Conservation (phyloP, 1,284 basidiomycete genomes). For the Veloporphyrellus conicus region DNA sequence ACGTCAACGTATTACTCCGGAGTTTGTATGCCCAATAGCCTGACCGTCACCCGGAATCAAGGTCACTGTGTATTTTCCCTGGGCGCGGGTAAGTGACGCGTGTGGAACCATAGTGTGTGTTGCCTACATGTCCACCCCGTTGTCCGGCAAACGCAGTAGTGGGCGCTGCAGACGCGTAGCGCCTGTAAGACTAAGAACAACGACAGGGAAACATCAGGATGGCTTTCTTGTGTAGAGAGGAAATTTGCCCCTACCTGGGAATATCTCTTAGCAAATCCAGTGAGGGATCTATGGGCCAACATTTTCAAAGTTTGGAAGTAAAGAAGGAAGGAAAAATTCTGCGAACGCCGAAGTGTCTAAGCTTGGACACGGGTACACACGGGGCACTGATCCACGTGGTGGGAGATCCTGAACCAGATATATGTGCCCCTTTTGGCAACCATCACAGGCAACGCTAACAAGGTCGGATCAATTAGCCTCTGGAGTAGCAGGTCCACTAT, state of each 20-base stretch:
- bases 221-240: constrained; percentile 9
- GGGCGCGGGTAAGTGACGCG: constrained; percentile 7
- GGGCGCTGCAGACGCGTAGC: constrained; percentile 69
- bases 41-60: constrained; percentile 88
- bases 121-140: constrained; percentile 78
- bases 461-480: constrained; percentile 1
- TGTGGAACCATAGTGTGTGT: not conserved
- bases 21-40: constrained; percentile 32
- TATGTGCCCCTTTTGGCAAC: constrained; percentile 12
- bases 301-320: constrained; percentile 35
- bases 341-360: constrained; percentile 10
- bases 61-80: constrained; percentile 96
- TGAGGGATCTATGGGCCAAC: constrained; percentile 55
- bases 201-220: constrained; percentile 9
- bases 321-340: constrained; percentile 3
- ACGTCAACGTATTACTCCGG: constrained; percentile 19
- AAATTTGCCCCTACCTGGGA: constrained; percentile 39
- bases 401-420: not conserved
- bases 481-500: not conserved
- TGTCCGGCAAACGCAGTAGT: constrained; percentile 85
- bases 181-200: constrained; percentile 48
- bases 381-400: constrained; percentile 23
- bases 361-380: constrained; percentile 21
- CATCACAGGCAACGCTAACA: too few relatives aligned
- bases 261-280: constrained; percentile 47